phyloP scores from a whole-genome alignment of 495 filamentous ascomycete species.

The Penicillium samsonianum region DNA sequence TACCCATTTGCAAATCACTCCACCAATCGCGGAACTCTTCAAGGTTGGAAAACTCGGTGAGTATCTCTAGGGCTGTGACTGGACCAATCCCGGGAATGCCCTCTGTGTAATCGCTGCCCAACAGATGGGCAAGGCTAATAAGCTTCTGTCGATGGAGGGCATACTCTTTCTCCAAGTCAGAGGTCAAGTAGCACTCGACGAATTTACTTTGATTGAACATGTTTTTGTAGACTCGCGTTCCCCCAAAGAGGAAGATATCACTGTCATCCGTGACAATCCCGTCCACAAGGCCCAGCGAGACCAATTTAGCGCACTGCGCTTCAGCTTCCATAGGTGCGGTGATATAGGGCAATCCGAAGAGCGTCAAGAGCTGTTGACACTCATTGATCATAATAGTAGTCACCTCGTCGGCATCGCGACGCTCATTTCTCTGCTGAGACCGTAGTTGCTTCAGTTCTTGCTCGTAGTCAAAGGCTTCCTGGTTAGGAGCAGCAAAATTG shows the following conservation, averaged over 20 bases:
- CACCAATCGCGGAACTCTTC: slow-evolving; percentile 85
- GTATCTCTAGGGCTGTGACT: slow-evolving; percentile 87
- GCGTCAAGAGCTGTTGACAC: slow-evolving; percentile 83
- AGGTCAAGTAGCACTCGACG: slow-evolving; percentile 92
- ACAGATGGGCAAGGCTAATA: slow-evolving; percentile 82
- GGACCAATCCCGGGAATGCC: slow-evolving; percentile 87
- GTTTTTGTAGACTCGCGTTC: slow-evolving; percentile 95
- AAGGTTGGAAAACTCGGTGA: slow-evolving; percentile 79
- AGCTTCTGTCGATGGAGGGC: slow-evolving; percentile 78
- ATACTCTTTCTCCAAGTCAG: slow-evolving; percentile 86
- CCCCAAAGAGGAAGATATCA: slow-evolving; percentile 96
- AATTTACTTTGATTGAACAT: slow-evolving; percentile 98
- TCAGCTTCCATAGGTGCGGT: slow-evolving; percentile 99
- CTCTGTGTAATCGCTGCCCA: slow-evolving; percentile 94
- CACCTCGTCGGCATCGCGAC: slow-evolving; percentile 93
- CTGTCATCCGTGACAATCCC: slow-evolving; percentile 98
- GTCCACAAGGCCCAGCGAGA: slow-evolving; percentile 82
- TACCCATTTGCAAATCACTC: slow-evolving; percentile 67
- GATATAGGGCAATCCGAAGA: slow-evolving; percentile 94
- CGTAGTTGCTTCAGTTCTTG: slow-evolving; percentile 82
- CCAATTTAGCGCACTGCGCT: slow-evolving; percentile 93
- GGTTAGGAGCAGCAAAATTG: slow-evolving; percentile 59
- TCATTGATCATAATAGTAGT: slow-evolving; percentile 92
- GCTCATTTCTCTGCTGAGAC: slow-evolving; percentile 91
- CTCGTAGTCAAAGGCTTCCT: slow-evolving; percentile 78